These are phyloP conservation scores for Cladosporium sp. DNA, from an alignment of 2,329 filamentous ascomycete genomes.

Conservation along the genomic window DNA sequence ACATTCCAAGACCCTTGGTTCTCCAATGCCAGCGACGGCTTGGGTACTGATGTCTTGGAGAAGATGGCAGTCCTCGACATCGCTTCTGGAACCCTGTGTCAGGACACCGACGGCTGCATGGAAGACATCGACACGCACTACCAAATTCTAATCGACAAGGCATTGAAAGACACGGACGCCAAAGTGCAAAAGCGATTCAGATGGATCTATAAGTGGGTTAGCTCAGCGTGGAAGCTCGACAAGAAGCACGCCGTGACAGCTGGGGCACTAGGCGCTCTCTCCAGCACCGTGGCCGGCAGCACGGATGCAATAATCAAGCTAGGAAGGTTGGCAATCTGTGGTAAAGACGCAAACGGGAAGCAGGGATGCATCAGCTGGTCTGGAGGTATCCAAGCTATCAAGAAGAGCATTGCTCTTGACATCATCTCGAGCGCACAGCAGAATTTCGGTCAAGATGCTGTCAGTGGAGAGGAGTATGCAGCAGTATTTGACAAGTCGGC, in stretches of 20 bases:
- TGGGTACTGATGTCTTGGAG: conserved; percentile 1
- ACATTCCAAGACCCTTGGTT: background rate
- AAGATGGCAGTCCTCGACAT: conserved; percentile 7
- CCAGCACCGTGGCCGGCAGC: background rate
- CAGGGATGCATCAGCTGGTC: conserved; percentile 6
- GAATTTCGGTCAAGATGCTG: conserved; percentile 2
- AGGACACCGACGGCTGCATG: conserved; percentile 9
- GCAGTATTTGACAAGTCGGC: background rate
- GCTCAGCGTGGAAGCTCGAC: no score
- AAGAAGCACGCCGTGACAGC: no score
- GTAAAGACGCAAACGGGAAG: background rate
- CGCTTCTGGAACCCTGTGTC: conserved; percentile 9
- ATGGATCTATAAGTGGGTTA: no score
- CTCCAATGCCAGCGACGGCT: conserved; percentile 1
- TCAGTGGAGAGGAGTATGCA: conserved; percentile 10
- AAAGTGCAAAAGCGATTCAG: no score
- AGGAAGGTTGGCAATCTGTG: conserved; percentile 4
- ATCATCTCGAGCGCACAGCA: background rate
- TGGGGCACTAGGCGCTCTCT: no score
- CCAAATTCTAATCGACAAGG: background rate
- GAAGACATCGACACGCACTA: conserved; percentile 8
- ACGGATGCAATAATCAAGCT: conserved; percentile 1
- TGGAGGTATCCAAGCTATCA: background rate
- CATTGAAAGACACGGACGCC: no score
- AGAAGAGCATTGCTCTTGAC: conserved; percentile 8